phyloP scores from a whole-genome alignment of 164 flowering plant genomes.

The Amborella trichopoda region DNA sequence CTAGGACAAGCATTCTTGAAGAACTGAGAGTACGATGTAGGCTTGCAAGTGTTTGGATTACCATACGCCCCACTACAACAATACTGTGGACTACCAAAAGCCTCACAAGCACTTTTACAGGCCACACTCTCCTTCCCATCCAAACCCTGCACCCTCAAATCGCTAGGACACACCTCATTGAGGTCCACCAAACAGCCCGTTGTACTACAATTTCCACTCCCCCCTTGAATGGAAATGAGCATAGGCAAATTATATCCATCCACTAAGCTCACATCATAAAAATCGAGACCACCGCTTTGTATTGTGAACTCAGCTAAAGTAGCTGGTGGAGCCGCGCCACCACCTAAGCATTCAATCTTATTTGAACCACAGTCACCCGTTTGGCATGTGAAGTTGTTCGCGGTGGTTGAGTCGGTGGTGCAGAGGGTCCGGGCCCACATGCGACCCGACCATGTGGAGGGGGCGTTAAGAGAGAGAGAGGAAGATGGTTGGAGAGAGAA shows the following conservation, averaged over 20 bases:
- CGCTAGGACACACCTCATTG: constrained; percentile 60
- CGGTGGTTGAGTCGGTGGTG: constrained; percentile 35
- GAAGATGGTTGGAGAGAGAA: constrained; percentile 44
- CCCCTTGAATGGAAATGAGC: constrained; percentile 49
- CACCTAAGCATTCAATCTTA: constrained; percentile 57
- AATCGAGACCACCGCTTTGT: constrained; percentile 55
- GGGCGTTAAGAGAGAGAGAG: constrained; percentile 32
- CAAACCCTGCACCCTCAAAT: constrained; percentile 26
- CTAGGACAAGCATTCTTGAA: constrained; percentile 76
- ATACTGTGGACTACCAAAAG: constrained; percentile 49
- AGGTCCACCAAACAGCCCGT: constrained; percentile 68
- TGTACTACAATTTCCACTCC: constrained; percentile 43
- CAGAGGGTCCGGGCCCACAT: constrained; percentile 87
- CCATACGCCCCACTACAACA: constrained; percentile 73
- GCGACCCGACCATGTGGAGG: constrained; percentile 75
- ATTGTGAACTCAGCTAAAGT: constrained; percentile 87
- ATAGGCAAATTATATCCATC: constrained; percentile 80
- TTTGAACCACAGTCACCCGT: constrained; percentile 93
- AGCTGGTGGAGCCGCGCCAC: constrained; percentile 68
- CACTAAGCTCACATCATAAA: constrained; percentile 84
- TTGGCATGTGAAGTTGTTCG: constrained; percentile 58
- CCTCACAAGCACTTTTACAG: constrained; percentile 87
- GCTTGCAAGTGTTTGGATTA: constrained; percentile 59
- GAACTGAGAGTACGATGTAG: constrained; percentile 41
- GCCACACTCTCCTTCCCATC: constrained; percentile 30